phyloP scores from a whole-genome alignment of 192 early-diverging fungal species.

The Dispira simplex region DNA sequence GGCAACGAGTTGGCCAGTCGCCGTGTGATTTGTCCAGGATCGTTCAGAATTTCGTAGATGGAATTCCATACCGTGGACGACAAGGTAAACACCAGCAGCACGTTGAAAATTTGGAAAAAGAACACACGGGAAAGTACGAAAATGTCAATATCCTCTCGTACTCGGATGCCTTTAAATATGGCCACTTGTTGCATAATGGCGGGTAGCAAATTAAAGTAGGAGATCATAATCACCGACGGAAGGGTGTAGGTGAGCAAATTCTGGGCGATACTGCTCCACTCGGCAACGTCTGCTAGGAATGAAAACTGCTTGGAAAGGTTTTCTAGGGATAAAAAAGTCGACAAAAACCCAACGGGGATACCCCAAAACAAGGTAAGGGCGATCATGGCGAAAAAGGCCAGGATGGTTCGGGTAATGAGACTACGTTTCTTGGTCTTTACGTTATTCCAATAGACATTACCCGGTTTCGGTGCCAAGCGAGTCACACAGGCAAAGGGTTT shows the following conservation, averaged over 20 bases:
- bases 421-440: slow-evolving; percentile 41
- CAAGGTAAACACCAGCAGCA: slow-evolving; percentile 59
- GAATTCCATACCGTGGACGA: slow-evolving; percentile 47
- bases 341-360: slow-evolving; percentile 47
- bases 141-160: slow-evolving; percentile 25
- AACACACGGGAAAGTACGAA: slow-evolving; percentile 50
- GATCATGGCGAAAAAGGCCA: slow-evolving; percentile 36
- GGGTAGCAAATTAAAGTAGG: slow-evolving; percentile 55
- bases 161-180: slow-evolving; percentile 22
- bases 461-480: slow-evolving; percentile 51
- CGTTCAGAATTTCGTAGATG: slow-evolving; percentile 42
- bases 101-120: slow-evolving; percentile 60
- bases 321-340: slow-evolving; percentile 45
- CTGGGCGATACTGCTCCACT: slow-evolving; percentile 33
- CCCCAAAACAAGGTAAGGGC: slow-evolving; percentile 65
- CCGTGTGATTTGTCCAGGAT: slow-evolving; percentile 40
- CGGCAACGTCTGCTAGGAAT: slow-evolving; percentile 30
- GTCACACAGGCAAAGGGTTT: slow-evolving; percentile 48
- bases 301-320: slow-evolving; percentile 43
- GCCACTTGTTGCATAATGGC: slow-evolving; percentile 40
- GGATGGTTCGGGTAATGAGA: slow-evolving; percentile 29
- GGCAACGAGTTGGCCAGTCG: slow-evolving; percentile 49
- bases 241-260: slow-evolving; percentile 46
- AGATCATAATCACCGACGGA: slow-evolving; percentile 52
- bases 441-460: slow-evolving; percentile 63